Base-by-base conservation (phyloP, 441 rosid species). In the Sinapis alba region DNA sequence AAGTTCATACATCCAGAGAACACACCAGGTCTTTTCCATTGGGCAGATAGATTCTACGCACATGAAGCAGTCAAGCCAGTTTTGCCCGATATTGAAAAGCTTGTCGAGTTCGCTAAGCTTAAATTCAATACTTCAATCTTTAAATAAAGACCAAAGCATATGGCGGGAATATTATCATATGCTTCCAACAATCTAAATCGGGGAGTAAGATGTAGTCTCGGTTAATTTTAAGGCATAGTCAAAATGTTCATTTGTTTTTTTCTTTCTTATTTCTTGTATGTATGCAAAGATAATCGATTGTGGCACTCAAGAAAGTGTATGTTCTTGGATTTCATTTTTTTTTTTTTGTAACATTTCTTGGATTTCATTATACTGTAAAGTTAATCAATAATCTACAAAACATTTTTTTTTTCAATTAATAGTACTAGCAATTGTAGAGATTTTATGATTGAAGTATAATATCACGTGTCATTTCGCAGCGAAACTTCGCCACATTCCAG, bases 31-130 rank as follows among this genome's bases (percentile, higher is more conserved):
- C 81, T 89, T 63, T 60, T 45, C 32, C 80, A 80, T 20, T 92
- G 98, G 98, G 86, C 86, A 1, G 78, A 83, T 6, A 66, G 72
- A 15, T 90, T 92, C 71, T 82, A 84, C 23, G 78, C 84, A 0
- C 81, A 89, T 65, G 82, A 84, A 26, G 86, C 89, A 7, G 96
- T 89, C 12, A 87, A 84, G 60, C 88, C 75, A 79, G 86, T 92
- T 18, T 70, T 88, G 84, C 96, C 92, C 0, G 92, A 90, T 59
- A 84, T 86, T 0, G 90, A 85, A 4, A 86, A 89, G 84, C 87
- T 92, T 3, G 75, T 80, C 0, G 83, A 86, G 78, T 85, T 87
- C 15, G 82, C 79, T 38, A 51, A 24, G 73, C 78, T 78, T 6
- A 78, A 78, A 63, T 73, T 78, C 63, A 36, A 68, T 63, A 68